These are phyloP conservation scores for Mortierella antarctica DNA, from an alignment of 192 early-diverging fungal species.

Conservation along the genomic window DNA sequence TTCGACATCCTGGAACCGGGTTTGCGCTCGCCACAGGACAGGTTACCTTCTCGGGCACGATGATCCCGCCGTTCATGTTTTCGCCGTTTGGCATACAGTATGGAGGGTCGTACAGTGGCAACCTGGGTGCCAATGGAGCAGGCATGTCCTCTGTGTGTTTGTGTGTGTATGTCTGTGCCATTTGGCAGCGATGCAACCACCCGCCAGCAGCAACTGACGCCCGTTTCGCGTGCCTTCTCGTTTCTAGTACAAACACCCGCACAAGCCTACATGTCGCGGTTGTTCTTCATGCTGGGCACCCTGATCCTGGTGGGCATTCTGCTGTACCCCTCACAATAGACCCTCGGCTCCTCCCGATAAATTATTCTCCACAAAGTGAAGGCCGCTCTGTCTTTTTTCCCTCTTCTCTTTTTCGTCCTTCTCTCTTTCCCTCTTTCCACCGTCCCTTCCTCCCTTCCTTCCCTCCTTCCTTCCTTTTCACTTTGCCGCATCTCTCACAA, in stretches of 20 bases:
- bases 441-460: background rate
- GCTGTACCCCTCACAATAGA: slow-evolving; percentile 56
- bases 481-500: background rate
- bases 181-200: background rate
- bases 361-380: too few relatives aligned
- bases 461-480: background rate
- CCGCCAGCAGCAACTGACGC: background rate
- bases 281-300: slow-evolving; percentile 85
- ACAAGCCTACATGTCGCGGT: slow-evolving; percentile 81
- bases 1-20: slow-evolving; percentile 63
- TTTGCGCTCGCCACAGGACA: slow-evolving; percentile 63
- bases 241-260: slow-evolving; percentile 48
- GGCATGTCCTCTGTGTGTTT: slow-evolving; percentile 33
- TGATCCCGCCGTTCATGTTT: slow-evolving; percentile 71
- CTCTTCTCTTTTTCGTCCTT: background rate
- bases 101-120: slow-evolving; percentile 69
- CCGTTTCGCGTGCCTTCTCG: background rate
- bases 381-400: background rate
- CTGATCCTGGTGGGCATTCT: slow-evolving; percentile 83
- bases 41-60: slow-evolving; percentile 66
- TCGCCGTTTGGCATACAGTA: slow-evolving; percentile 75
- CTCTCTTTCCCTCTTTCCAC: background rate
- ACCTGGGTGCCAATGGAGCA: slow-evolving; percentile 39
- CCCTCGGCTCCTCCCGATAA: background rate
- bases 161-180: background rate